Evolutionary conservation across 768 basidiomycete species (phyloP).

Genomic region (Amanita jacksonii): DNA sequence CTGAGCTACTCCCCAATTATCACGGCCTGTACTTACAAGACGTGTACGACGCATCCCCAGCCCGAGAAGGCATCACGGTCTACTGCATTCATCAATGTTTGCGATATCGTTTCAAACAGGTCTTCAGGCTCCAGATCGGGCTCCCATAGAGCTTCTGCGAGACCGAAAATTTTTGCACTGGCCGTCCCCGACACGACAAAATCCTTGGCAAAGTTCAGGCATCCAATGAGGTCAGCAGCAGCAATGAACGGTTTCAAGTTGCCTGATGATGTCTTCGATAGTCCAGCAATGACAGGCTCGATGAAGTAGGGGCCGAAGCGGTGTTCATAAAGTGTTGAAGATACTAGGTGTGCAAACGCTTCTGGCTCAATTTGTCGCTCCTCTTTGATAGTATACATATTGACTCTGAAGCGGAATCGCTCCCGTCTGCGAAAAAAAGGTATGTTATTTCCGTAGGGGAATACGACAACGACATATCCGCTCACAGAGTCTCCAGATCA

Average conservation of each 20-base stretch:
- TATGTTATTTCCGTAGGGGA: too few relatives aligned
- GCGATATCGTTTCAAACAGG: slow-evolving; percentile 96
- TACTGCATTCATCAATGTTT: slow-evolving; percentile 89
- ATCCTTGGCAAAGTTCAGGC: slow-evolving; percentile 90
- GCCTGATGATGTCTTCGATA: slow-evolving; percentile 65
- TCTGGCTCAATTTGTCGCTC: slow-evolving; percentile 94
- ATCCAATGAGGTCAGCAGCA: slow-evolving; percentile 88
- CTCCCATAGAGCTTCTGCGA: slow-evolving; percentile 98
- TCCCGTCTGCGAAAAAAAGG: slow-evolving; percentile 52
- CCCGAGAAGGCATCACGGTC: slow-evolving; percentile 96
- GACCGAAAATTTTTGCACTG: slow-evolving; percentile 86
- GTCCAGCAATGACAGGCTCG: slow-evolving; percentile 92
- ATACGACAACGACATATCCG: slow-evolving; percentile 9
- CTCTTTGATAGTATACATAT: slow-evolving; percentile 99
- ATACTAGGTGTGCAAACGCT: slow-evolving; percentile 92
- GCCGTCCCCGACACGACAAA: slow-evolving; percentile 96
- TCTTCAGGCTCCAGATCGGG: slow-evolving; percentile 94
- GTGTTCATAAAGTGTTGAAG: slow-evolving; percentile 90
- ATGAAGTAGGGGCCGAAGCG: slow-evolving; percentile 96
- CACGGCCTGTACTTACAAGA: slow-evolving; percentile 59
- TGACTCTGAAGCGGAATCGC: slow-evolving; percentile 85
- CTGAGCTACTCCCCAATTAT: slow-evolving; percentile 7
- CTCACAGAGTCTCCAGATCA: slow-evolving; percentile 87
- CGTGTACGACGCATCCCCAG: slow-evolving; percentile 92
- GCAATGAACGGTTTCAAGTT: slow-evolving; percentile 88